Evolutionary conservation across 2,329 filamentous ascomycete genomes (phyloP).

Genomic region (Penicillium nordicum): DNA sequence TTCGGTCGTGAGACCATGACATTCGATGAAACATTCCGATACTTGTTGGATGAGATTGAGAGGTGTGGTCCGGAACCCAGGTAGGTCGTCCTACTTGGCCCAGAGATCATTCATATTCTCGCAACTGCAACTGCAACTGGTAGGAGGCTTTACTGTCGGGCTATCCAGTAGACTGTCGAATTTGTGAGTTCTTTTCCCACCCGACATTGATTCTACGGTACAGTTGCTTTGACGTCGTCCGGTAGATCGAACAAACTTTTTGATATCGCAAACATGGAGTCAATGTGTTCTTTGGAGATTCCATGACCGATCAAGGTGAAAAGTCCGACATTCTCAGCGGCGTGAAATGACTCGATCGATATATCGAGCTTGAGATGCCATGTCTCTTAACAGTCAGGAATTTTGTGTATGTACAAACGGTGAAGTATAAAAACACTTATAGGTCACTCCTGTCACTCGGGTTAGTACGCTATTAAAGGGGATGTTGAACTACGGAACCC

Average conservation of each 20-base stretch:
- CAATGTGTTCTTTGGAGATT: conserved; percentile 49
- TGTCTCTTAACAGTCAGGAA: neutral
- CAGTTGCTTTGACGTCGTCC: conserved; percentile 51
- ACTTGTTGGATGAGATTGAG: conserved; percentile 49
- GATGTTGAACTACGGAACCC: neutral
- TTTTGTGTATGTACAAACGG: neutral
- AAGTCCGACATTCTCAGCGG: conserved; percentile 60
- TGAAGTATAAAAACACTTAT: neutral
- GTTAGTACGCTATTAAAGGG: neutral
- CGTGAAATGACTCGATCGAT: conserved; percentile 46
- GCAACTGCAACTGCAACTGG: conserved; percentile 56
- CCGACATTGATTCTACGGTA: conserved; percentile 59
- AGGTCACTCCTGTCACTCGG: neutral
- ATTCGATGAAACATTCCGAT: conserved; percentile 52
- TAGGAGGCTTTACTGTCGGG: conserved; percentile 61
- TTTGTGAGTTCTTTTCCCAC: conserved; percentile 59
- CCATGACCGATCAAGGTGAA: conserved; percentile 57
- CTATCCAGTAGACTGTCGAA: conserved; percentile 58
- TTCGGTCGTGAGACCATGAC: conserved; percentile 52
- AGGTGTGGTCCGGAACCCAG: conserved; percentile 48
- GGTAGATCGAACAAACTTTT: conserved; percentile 55
- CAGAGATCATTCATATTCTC: conserved; percentile 52
- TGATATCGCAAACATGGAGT: conserved; percentile 51
- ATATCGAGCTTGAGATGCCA: conserved; percentile 37
- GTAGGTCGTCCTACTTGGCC: conserved; percentile 48